Conservation (phyloP, 192 early-diverging fungal genomes). For the Phycomyces blakesleeanus region DNA sequence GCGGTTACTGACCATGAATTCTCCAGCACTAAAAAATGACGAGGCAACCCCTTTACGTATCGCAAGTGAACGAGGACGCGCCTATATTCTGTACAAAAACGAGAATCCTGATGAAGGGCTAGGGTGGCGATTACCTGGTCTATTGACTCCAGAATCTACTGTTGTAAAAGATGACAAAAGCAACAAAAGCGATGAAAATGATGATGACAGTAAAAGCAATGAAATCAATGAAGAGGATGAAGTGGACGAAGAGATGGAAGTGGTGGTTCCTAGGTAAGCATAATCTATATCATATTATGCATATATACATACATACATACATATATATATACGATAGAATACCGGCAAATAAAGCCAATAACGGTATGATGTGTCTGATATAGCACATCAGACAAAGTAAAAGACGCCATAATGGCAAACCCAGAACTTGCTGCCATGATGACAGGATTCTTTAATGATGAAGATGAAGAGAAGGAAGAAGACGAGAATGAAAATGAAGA, state of each 20-base stretch:
- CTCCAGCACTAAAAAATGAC: constrained; percentile 27
- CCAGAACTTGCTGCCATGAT: constrained; percentile 5
- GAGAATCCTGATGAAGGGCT: constrained; percentile 53
- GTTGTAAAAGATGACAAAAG: constrained; percentile 17
- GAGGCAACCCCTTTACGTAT: constrained; percentile 54
- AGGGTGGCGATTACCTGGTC: constrained; percentile 65
- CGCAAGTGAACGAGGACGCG: constrained; percentile 74
- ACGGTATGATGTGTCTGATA: too few species aligned
- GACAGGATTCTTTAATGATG: constrained; percentile 6
- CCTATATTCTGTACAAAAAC: constrained; percentile 86
- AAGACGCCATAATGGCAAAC: constrained; percentile 9
- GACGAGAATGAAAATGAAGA: constrained; percentile 60
- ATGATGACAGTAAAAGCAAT: constrained; percentile 8
- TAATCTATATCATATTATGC: too few species aligned
- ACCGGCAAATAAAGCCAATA: neutral
- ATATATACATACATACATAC: too few species aligned
- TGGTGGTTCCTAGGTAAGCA: neutral
- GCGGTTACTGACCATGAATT: constrained; percentile 50
- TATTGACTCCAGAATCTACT: constrained; percentile 10
- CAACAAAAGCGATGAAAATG: constrained; percentile 34
- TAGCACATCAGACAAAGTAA: constrained; percentile 8
- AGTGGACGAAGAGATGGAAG: neutral
- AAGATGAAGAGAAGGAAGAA: constrained; percentile 36
- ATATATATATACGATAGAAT: neutral
- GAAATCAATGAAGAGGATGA: neutral